Evolutionary conservation across 352 stramenopile species (phyloP).

Genomic region (Phytophthora capsici): DNA sequence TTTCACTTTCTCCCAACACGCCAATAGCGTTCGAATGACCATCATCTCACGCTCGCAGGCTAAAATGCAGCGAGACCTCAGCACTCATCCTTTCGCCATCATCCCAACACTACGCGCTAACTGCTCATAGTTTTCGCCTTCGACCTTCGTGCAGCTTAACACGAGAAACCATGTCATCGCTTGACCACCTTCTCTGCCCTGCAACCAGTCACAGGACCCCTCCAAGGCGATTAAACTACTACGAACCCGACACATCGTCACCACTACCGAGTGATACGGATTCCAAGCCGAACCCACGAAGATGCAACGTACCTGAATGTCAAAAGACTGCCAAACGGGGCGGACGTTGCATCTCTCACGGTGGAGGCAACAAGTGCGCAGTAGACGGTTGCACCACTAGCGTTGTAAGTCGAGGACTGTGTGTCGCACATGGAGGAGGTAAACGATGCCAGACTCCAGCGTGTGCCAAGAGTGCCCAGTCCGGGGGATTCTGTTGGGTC

Average conservation of each 20-base stretch:
- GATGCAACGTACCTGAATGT: slow-evolving; percentile 49
- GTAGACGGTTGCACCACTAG: slow-evolving; percentile 54
- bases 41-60: slow-evolving; percentile 18
- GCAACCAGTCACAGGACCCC: too few species aligned
- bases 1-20: slow-evolving; percentile 28
- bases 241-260: neutral
- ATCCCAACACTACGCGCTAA: neutral
- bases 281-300: slow-evolving; percentile 11
- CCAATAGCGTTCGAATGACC: slow-evolving; percentile 14
- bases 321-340: slow-evolving; percentile 54
- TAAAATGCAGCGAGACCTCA: neutral
- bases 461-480: slow-evolving; percentile 44
- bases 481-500: slow-evolving; percentile 47
- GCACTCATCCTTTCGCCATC: neutral
- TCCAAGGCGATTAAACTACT: neutral
- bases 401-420: slow-evolving; percentile 60
- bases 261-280: neutral
- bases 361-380: slow-evolving; percentile 56
- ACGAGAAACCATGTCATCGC: slow-evolving; percentile 20
- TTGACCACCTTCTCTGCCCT: slow-evolving; percentile 22
- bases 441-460: slow-evolving; percentile 45
- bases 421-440: slow-evolving; percentile 59
- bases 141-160: neutral
- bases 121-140: slow-evolving; percentile 1
- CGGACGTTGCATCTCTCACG: slow-evolving; percentile 55